A percentile compares a stretch with the other conserved stretches of the same genome.
These are phyloP conservation scores for Apiospora rasikravindrae DNA, from an alignment of 2,329 filamentous ascomycete species.

Conservation along the genomic window DNA sequence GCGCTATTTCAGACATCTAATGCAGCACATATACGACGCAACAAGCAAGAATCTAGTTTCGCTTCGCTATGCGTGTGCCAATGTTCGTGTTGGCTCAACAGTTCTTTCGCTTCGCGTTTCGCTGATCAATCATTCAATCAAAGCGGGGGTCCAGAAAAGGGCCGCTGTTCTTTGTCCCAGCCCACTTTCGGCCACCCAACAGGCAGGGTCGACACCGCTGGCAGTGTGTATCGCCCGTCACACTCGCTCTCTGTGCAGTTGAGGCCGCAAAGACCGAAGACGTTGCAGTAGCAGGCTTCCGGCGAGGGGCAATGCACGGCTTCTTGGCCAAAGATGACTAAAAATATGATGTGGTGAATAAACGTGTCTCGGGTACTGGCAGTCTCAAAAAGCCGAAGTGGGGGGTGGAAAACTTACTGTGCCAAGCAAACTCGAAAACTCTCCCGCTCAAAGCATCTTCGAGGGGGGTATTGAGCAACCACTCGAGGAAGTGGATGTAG, in stretches of 20 bases:
- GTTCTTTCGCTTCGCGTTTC: background rate
- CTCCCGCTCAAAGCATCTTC: conserved; percentile 51
- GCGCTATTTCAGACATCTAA: background rate
- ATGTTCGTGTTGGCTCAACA: background rate
- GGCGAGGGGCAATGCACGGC: conserved; percentile 66
- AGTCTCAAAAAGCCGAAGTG: conserved; percentile 44
- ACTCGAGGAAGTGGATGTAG: conserved; percentile 52
- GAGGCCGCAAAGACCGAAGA: conserved; percentile 64
- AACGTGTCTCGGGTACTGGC: background rate
- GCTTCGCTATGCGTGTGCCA: background rate
- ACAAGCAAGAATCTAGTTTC: background rate
- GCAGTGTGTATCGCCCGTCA: conserved; percentile 62
- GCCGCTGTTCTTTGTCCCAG: conserved; percentile 50
- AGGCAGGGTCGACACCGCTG: conserved; percentile 62
- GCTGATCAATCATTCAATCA: conserved; percentile 19
- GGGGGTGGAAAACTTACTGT: conserved; percentile 39
- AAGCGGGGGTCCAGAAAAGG: conserved; percentile 29
- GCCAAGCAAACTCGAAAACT: conserved; percentile 61
- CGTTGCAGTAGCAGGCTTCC: conserved; percentile 68
- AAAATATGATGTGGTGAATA: background rate
- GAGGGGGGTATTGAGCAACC: conserved; percentile 52
- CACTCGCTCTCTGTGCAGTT: conserved; percentile 53
- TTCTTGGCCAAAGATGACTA: conserved; percentile 64
- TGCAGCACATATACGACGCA: background rate
- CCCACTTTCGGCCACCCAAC: conserved; percentile 65